Evolutionary conservation across 140 eudicot genomes (phyloP).

Genomic region (Oenanthe javanica): DNA sequence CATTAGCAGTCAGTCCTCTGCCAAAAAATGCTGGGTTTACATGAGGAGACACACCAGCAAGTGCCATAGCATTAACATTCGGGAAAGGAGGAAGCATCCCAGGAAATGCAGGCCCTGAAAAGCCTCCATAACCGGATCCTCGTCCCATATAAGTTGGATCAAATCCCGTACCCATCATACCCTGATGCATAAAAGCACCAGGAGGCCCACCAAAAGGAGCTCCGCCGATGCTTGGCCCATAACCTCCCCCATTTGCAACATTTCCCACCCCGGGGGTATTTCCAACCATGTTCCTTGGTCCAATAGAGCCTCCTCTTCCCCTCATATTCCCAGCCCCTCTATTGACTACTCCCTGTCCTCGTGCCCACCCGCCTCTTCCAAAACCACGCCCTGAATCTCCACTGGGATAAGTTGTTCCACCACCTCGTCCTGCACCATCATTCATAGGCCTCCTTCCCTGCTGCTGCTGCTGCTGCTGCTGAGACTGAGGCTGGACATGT

Average conservation of each 20-base stretch:
- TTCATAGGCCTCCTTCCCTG: constrained; percentile 63
- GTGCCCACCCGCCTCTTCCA: constrained; percentile 76
- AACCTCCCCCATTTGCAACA: constrained; percentile 48
- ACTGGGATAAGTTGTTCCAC: constrained; percentile 43
- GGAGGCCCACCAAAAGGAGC: constrained; percentile 72
- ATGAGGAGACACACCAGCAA: constrained; percentile 88
- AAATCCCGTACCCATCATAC: constrained; percentile 89
- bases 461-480: constrained; percentile 60
- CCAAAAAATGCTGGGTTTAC: constrained; percentile 86
- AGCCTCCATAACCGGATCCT: constrained; percentile 82
- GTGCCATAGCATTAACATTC: constrained; percentile 66
- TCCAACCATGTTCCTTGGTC: constrained; percentile 45
- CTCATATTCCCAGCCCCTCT: constrained; percentile 62
- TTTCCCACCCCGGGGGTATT: constrained; percentile 44
- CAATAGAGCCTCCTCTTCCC: constrained; percentile 73
- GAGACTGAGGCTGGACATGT: constrained; percentile 55
- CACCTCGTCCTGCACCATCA: constrained; percentile 73
- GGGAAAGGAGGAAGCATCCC: constrained; percentile 90
- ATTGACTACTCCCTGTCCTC: constrained; percentile 51
- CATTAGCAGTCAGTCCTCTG: constrained; percentile 69
- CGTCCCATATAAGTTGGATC: constrained; percentile 85
- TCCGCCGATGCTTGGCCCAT: constrained; percentile 51
- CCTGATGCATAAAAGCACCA: constrained; percentile 73
- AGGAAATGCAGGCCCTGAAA: constrained; percentile 68
- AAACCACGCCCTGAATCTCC: constrained; percentile 71